Evolutionary conservation across 805 yeast species (phyloP), one percentile per base, ranked within the genome.

Genomic region (Komagataella kurtzmanii): DNA sequence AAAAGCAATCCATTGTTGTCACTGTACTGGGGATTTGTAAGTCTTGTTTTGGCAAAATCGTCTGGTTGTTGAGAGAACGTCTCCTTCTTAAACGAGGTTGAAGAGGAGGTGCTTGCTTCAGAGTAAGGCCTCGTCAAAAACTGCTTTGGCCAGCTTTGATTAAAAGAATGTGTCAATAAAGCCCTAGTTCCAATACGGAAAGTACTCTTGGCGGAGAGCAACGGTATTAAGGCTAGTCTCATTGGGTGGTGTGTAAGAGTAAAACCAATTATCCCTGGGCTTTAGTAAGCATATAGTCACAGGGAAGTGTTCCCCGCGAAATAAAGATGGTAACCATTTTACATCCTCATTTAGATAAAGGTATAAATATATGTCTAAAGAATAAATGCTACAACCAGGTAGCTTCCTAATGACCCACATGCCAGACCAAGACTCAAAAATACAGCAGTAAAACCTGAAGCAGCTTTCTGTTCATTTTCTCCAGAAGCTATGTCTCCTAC

Each of bases 371-470:
- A 44, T 18, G 46, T 4, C 21, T 30, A 51, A 17, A 12, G 5
- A 17, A 51, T 47, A 12, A 51, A 7, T 6, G 53, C 53, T 14
- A 82, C 90, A 54, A 86, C 72, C 2, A 79, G 55, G 60, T 88
- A 91, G 59, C 96, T 85, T 51, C 81, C 61, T 1, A 88, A 54
- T 54, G 96, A 82, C 3, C 99, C 99, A 1, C 74, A 69, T 0
- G 93, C 80, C 50, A 91, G 73, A 0, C 97, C 97, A 8, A 80
- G 61, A 52, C 90, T 81, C 50, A 90, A 76, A 57, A 88, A 80
- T 19, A 90, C 79, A 1, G 88, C 81, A 47, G 96, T 83, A 62
- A 90, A 86, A 3, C 97, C 97, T 47, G 97, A 97, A 1, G 98
- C 96, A 0, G 97, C 96, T 54, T 87, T 88, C 47, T 54, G 59